Percentiles rank a stretch among this genome's conserved stretches.
Conservation (phyloP, 2,329 filamentous ascomycete genomes). For the Phyllosticta citrichinensis region DNA sequence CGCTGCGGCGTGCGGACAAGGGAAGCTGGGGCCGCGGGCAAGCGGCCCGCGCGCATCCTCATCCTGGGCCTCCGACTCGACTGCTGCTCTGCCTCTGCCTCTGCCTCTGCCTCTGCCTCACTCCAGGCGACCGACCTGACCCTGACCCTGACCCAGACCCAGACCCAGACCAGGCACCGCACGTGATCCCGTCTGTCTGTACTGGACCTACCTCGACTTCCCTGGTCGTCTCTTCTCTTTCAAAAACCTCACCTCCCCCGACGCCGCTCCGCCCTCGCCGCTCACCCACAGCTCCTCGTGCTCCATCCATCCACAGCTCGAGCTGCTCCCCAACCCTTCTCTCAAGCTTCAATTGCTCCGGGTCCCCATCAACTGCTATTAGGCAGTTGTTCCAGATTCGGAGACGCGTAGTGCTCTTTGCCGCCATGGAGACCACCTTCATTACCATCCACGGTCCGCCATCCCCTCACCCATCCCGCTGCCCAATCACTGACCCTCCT, state of each 20-base stretch:
- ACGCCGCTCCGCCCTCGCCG: background rate
- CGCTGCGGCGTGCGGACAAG: background rate
- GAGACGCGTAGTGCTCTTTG: background rate
- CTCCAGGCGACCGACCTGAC: too few relatives aligned
- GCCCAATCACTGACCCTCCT: conserved; percentile 6
- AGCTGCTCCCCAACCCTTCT: background rate
- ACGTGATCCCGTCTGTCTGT: background rate
- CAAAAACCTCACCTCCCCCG: background rate
- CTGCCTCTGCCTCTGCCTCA: too few relatives aligned
- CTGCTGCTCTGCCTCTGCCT: too few relatives aligned
- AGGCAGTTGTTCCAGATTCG: conserved; percentile 9
- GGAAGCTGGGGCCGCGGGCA: too few relatives aligned
- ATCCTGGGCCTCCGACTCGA: too few relatives aligned
- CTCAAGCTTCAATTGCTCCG: background rate
- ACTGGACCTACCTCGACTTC: too few relatives aligned
- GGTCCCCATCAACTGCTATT: conserved; percentile 7
- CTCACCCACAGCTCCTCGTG: background rate
- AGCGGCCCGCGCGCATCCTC: too few relatives aligned
- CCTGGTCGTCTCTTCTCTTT: too few relatives aligned
- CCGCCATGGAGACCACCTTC: conserved; percentile 70
- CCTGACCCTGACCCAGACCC: too few relatives aligned
- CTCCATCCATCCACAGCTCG: background rate
- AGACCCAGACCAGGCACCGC: background rate
- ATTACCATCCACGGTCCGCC: conserved; percentile 74
- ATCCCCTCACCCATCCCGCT: background rate